phyloP scores from a whole-genome alignment of 148 eudicot genomes.

The Rhododendron henanense region DNA sequence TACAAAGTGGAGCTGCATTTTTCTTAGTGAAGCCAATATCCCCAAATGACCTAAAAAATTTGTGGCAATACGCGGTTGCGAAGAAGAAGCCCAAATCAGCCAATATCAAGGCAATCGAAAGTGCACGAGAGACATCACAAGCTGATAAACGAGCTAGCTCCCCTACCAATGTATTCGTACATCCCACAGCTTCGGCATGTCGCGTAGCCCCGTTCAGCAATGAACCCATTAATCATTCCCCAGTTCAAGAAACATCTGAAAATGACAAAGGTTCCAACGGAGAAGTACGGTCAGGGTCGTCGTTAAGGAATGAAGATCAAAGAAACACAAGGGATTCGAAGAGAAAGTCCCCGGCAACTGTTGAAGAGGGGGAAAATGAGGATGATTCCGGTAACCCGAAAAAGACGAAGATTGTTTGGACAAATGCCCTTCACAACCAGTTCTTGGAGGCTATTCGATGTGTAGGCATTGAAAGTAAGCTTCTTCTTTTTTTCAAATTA shows the following conservation, averaged over 20 bases:
- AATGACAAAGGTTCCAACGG: not conserved
- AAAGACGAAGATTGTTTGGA: constrained; percentile 47
- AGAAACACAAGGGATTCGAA: not conserved
- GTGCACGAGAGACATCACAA: not conserved
- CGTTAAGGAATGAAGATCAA: not conserved
- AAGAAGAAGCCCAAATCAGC: constrained; percentile 1
- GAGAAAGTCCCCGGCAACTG: constrained; percentile 4
- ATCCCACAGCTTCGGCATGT: no score
- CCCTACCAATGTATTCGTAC: no score
- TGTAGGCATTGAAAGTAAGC: constrained; percentile 54
- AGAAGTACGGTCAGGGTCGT: not conserved
- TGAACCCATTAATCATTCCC: not conserved
- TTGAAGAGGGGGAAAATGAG: not conserved
- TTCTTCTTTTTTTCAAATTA: not conserved
- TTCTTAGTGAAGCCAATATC: constrained; percentile 49
- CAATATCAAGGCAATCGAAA: not conserved
- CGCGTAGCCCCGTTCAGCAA: no score
- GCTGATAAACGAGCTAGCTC: not conserved
- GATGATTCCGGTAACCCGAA: not conserved
- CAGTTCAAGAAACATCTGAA: not conserved
- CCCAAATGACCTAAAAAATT: constrained; percentile 25
- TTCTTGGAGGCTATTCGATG: constrained; percentile 51
- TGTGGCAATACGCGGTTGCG: constrained; percentile 50
- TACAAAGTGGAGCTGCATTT: constrained; percentile 44
- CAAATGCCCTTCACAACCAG: constrained; percentile 43